Base-by-base conservation (phyloP, 441 rosid genomes). In the Populus tomentosa region DNA sequence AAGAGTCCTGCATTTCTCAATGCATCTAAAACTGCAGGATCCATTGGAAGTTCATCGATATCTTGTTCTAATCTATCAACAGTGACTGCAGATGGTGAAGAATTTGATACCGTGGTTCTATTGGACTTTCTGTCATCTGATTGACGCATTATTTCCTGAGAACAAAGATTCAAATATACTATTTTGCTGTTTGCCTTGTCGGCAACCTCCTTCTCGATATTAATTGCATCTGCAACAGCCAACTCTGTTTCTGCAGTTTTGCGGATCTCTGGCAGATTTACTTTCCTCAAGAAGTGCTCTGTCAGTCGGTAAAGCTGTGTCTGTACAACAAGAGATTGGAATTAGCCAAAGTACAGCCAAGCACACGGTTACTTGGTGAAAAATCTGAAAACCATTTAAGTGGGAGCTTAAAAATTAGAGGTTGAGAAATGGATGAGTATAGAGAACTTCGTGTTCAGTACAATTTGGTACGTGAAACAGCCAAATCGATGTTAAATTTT, bases 201-300 rank as follows among this genome's bases (percentile, higher is more conserved):
- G 75, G 95, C 97, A 59, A 89, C 91, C 33, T 77, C 91, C 84
- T 88, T 94, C 85, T 97, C 99, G 35, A 94, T 92, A 81, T 97
- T 97, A 78, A 90, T 80, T 61, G 98, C 99, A 89, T 97, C 99
- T 75, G 99, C 99, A 81, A 97, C 94, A 62, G 98, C 98, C 86
- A 97, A 86, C 85, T 97, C 99, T 42, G 97, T 92, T 59, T 86
- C 97, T 79, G 98, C 99, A 75, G 89, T 90, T 85, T 97, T 90
- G 82, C 90, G 78, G 75, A 92, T 83, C 78, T 89, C 85, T 26
- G 87, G 89, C 76, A 90, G 80, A 84, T 94, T 88, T 88, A 88
- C 86, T 84, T 87, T 92, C 88, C 84, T 94, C 88, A 97, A 80
- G 79, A 94, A 85, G 81, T 84, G 89, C 81, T 97, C 99, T 30